Base-by-base conservation (phyloP, 306 rosid species). In the Purshia tridentata region DNA sequence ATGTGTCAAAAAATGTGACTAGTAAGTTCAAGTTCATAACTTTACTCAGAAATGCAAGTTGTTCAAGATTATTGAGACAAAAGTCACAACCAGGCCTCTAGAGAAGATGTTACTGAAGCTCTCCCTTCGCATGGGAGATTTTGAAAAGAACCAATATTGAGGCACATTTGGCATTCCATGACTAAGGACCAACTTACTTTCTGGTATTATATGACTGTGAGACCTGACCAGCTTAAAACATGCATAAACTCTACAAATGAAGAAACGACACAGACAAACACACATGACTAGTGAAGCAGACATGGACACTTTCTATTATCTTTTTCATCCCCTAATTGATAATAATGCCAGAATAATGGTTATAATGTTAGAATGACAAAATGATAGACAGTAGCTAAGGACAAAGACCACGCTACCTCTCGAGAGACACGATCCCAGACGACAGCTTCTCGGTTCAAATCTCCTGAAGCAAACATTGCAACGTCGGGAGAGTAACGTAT, bases 401-500 rank as follows among this genome's bases (percentile, higher is more conserved):
- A 42, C 59, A 66, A 35, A 14, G 55, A 74, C 50, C 62, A 59
- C 78, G 63, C 60, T 84, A 89, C 98, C 86, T 94, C 98, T 58
- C 80, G 78, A 59, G 96, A 74, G 65, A 81, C 82, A 50, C 86
- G 80, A 82, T 91, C 92, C 98, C 98, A 94, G 60, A 94, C 86
- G 50, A 91, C 63, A 71, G 96, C 97, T 87, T 94, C 98, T 77
- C 98, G 88, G 79, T 94, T 94, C 78, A 84, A 84, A 85, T 94
- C 98, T 76, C 92, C 98, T 62, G 98, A 91, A 78, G 96, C 98
- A 88, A 89, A 89, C 98, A 91, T 89, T 59, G 98, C 89, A 73
- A 88, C 81, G 69, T 90, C 93, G 20, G 98, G 96, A 73, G 98
- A 94, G 88, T 94, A 91, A 18, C 79, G 82, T 72, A 91, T 91